Base-by-base conservation (phyloP, 805 yeast genomes). In the Candida dendrica region DNA sequence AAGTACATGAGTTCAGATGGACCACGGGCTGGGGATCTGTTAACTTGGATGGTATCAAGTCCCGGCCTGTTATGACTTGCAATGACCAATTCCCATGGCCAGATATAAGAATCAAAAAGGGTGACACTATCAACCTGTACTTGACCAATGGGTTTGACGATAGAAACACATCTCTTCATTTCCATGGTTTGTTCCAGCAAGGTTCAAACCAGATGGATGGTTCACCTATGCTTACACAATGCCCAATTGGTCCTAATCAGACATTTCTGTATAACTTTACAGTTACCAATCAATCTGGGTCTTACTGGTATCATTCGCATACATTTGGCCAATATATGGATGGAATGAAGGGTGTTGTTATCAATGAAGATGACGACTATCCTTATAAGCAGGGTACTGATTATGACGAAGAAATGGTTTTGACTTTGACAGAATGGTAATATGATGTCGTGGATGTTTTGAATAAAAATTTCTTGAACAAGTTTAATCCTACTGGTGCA, bases 261-360 rank as follows among this genome's bases (percentile, higher is more conserved):
- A 74, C 84, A 16, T 70, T 77, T 65, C 63, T 81, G 48, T 91
- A 93, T 72, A 89, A 91, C 70, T 91, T 93, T 65, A 84, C 96
- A 20, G 87, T 89, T 46, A 76, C 75, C 39, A 62, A 60, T 46
- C 96, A 91, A 65, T 79, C 72, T 44, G 98, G 98, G 56, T 76
- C 95, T 16, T 91, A 72, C 72, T 91, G 98, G 98, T 93, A 91
- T 72, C 98, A 91, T 65, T 87, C 98, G 22, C 98, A 91, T 66
- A 79, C 90, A 30, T 64, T 74, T 19, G 91, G 90, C 52, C 95
- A 90, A 65, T 89, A 88, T 56, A 90, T 93, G 63, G 98, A 93
- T 59, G 98, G 98, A 60, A 74, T 84, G 79, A 75, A 89, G 67
- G 93, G 83, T 55, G 68, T 77, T 17, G 76, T 91, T 49, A 73